Evolutionary conservation across 2,329 filamentous ascomycete species (phyloP).

Genomic region (Aspergillus ruber): DNA sequence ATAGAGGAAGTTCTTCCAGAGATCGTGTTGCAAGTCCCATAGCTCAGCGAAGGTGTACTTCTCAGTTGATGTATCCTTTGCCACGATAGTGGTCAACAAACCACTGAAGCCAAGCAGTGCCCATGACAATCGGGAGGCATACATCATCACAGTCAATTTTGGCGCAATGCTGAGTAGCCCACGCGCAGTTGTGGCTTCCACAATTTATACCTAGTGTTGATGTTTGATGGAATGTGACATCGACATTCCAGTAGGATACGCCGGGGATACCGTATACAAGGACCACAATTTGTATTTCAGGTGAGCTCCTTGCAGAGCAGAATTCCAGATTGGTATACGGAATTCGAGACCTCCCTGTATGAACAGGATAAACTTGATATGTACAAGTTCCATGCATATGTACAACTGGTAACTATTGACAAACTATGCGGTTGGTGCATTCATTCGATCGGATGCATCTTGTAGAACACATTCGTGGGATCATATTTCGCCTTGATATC

Average conservation of each 20-base stretch:
- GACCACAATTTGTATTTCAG: no score
- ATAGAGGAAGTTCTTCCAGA: conserved; percentile 21
- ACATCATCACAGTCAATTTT: neutral
- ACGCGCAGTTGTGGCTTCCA: neutral
- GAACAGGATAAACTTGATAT: neutral
- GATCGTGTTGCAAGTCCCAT: conserved; percentile 16
- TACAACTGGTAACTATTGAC: neutral
- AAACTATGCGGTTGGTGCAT: neutral
- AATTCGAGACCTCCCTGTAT: neutral
- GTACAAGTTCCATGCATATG: neutral
- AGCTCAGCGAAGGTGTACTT: conserved; percentile 15
- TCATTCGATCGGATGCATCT: conserved; percentile 31
- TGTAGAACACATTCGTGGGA: conserved; percentile 42
- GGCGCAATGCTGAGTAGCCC: neutral
- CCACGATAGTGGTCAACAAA: neutral
- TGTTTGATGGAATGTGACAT: neutral
- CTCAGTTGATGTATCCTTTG: neutral
- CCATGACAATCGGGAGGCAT: neutral
- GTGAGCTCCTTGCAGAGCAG: no score
- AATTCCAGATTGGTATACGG: no score
- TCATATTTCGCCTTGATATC: conserved; percentile 43
- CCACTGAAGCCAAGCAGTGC: neutral
- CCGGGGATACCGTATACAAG: neutral
- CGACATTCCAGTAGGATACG: neutral
- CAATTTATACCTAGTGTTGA: neutral